Conservation (phyloP, 768 basidiomycete genomes). For the Panus rudis region DNA sequence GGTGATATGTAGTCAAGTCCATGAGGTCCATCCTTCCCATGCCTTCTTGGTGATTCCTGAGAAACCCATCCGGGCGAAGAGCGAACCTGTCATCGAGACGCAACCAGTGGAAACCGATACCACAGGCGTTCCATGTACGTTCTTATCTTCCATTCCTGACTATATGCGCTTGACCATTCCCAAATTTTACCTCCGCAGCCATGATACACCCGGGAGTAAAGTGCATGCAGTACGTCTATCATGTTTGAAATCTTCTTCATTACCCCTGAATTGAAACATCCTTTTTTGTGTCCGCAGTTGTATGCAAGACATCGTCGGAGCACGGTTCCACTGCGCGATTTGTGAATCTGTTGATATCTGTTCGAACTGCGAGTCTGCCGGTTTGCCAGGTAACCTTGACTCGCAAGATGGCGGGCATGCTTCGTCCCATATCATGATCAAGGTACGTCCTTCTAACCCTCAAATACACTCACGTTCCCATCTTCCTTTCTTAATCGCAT, state of each 20-base stretch:
- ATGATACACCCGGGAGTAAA: constrained; percentile 75
- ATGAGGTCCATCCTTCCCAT: constrained; percentile 87
- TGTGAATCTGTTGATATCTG: constrained; percentile 85
- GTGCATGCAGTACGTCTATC: constrained; percentile 75
- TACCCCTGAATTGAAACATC: background rate
- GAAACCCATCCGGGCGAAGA: constrained; percentile 34
- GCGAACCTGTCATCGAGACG: constrained; percentile 29
- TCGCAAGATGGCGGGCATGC: constrained; percentile 71
- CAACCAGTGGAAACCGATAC: constrained; percentile 28
- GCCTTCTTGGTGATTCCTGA: constrained; percentile 81
- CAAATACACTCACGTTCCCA: constrained; percentile 7
- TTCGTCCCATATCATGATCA: constrained; percentile 90
- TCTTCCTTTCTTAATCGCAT: background rate
- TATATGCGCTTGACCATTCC: background rate
- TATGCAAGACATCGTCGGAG: constrained; percentile 83
- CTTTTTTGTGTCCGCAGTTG: constrained; percentile 44
- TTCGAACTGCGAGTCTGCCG: constrained; percentile 80
- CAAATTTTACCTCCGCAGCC: constrained; percentile 32
- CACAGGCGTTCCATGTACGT: constrained; percentile 58
- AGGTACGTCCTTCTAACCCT: constrained; percentile 47
- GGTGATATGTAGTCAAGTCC: constrained; percentile 67
- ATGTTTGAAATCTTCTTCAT: background rate
- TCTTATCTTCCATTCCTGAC: constrained; percentile 4
- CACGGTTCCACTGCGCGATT: constrained; percentile 87
- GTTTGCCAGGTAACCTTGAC: constrained; percentile 76